Base-by-base conservation (phyloP, 2,329 filamentous ascomycete genomes). In the Fusarium concolor region DNA sequence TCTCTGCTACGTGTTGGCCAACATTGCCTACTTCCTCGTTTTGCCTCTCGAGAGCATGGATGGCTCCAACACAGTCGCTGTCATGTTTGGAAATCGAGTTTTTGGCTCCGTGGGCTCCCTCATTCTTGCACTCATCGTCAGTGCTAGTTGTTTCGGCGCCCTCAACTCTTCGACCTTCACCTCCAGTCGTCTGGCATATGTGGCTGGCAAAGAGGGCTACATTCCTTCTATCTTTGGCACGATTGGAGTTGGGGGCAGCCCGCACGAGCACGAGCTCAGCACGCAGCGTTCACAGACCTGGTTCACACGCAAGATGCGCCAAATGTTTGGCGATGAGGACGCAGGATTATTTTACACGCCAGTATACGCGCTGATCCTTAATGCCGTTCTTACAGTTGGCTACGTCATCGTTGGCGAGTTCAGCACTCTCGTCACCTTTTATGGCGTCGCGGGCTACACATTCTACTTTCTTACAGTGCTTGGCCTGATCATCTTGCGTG, bases 391-490 rank as follows among this genome's bases (percentile, higher is more conserved):
- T 22, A 97, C 93, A 1, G 81, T 86, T 5, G 81, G 86, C 2
- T 99, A 98, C 81, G 89, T 97, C 65, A 75, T 92, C 3, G 89
- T 97, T 7, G 96, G 96, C 79, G 93, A 97, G 77, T 98, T 99
- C 76, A 86, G 89, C 52, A 97, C 95, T 0, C 87, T 99, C 3
- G 86, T 98, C 58, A 98, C 96, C 1, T 99, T 99, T 77, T 98
- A 98, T 80, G 96, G 96, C 57, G 96, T 99, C 14, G 96, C 96
- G 1, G 94, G 94, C 15, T 99, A 99, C 78, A 93, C 93, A 0
- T 99, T 99, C 77, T 99, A 99, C 82, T 99, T 99, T 79, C 82
- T 97, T 56, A 96, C 95, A 0, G 96, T 99, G 0, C 87, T 99
- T 0, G 96, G 96, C 1, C 85, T 99, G 47, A 97, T 99, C 66